Evolutionary conservation across 129 eudicot genomes (phyloP).

Genomic region (Saussurea involucrata): DNA sequence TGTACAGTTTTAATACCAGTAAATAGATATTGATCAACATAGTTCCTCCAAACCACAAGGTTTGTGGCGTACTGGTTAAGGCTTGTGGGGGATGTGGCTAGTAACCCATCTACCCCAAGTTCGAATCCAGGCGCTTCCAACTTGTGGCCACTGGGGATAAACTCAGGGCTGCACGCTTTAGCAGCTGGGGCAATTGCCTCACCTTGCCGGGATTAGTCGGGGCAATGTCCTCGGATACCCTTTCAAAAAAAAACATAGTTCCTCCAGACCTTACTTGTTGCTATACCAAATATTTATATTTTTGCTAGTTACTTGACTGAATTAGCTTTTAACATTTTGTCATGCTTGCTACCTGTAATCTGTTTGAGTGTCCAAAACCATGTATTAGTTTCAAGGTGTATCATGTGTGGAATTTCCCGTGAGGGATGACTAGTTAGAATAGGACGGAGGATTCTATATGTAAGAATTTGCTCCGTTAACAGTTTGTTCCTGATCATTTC

Average conservation of each 20-base stretch:
- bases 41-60: not conserved
- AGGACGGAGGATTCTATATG: not conserved
- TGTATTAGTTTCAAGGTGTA: not conserved
- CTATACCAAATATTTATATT: not conserved
- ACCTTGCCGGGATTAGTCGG: too few species aligned
- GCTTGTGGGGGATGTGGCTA: too few species aligned
- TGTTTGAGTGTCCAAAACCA: not conserved
- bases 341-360: not conserved
- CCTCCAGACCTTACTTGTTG: not conserved
- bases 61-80: too few species aligned
- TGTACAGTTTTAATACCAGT: not conserved
- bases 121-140: too few species aligned
- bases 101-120: too few species aligned
- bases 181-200: too few species aligned
- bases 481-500: not conserved
- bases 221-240: too few species aligned
- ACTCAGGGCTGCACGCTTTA: too few species aligned
- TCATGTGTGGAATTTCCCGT: not conserved
- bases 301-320: not conserved
- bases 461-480: not conserved
- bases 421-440: not conserved
- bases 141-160: too few species aligned
- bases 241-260: too few species aligned
- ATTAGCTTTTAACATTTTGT: not conserved
- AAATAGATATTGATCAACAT: slow-evolving; percentile 2